Evolutionary conservation across 495 filamentous ascomycete species (phyloP).

Genomic region (Schizothecium vesticola): DNA sequence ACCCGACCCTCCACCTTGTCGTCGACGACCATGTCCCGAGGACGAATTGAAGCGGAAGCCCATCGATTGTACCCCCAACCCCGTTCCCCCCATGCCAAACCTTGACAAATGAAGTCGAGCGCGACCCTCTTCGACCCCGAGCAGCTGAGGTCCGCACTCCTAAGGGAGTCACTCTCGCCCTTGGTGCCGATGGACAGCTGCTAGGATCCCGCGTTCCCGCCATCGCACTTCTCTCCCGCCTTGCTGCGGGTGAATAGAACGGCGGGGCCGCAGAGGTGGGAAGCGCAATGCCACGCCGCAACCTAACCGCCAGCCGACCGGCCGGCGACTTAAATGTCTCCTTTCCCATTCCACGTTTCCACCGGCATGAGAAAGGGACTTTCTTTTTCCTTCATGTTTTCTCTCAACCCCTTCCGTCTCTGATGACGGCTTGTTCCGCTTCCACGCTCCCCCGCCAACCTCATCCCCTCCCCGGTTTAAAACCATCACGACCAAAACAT

Average conservation of each 20-base stretch:
- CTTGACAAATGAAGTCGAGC: not conserved
- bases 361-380: not conserved
- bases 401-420: not conserved
- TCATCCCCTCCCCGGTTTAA: not conserved
- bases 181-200: not conserved
- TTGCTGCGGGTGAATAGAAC: not conserved
- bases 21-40: not conserved
- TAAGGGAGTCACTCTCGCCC: not conserved
- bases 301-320: not conserved
- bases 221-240: not conserved
- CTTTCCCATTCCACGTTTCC: not conserved
- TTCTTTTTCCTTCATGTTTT: not conserved
- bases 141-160: not conserved
- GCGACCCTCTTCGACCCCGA: not conserved
- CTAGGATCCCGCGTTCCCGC: not conserved
- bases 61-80: not conserved
- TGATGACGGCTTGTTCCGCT: not conserved
- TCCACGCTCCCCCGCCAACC: not conserved
- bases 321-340: not conserved
- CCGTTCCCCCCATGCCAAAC: no score
- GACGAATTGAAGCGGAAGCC: not conserved
- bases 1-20: not conserved
- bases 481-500: not conserved
- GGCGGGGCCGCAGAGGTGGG: not conserved
- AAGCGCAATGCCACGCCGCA: not conserved